These are phyloP conservation scores for Aureobasidium sp. DNA, from an alignment of 2,329 filamentous ascomycete species.

Conservation along the genomic window DNA sequence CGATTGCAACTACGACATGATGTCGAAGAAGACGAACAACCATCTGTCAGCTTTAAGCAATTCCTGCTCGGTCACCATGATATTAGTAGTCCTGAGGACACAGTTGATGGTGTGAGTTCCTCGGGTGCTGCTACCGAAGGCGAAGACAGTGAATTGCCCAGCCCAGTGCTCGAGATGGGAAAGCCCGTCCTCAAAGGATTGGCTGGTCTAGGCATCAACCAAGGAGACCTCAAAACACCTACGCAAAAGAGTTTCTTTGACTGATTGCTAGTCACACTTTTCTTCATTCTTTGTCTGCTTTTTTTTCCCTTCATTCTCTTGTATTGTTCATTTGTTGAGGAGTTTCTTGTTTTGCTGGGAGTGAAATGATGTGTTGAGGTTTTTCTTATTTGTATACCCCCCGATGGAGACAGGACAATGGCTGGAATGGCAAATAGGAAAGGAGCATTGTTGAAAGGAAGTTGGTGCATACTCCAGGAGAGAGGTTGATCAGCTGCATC, in stretches of 20 bases:
- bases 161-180: conserved; percentile 9
- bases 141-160: neutral
- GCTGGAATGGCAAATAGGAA: neutral
- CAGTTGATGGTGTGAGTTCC: neutral
- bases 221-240: conserved; percentile 6
- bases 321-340: neutral
- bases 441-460: neutral
- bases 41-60: conserved; percentile 9
- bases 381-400: neutral
- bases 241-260: conserved; percentile 13
- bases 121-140: neutral
- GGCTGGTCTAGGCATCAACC: conserved; percentile 6
- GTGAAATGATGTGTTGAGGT: neutral
- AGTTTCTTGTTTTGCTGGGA: neutral
- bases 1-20: neutral
- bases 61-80: conserved; percentile 2
- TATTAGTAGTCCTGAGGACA: conserved; percentile 10
- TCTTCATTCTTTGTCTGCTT: neutral
- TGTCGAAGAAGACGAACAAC: neutral
- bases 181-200: neutral
- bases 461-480: neutral
- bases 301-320: neutral
- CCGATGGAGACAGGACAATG: neutral
- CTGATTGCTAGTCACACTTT: neutral
- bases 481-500: neutral